Base-by-base conservation (phyloP, 2,329 filamentous ascomycete genomes). In the Fonsecaea monophora region DNA sequence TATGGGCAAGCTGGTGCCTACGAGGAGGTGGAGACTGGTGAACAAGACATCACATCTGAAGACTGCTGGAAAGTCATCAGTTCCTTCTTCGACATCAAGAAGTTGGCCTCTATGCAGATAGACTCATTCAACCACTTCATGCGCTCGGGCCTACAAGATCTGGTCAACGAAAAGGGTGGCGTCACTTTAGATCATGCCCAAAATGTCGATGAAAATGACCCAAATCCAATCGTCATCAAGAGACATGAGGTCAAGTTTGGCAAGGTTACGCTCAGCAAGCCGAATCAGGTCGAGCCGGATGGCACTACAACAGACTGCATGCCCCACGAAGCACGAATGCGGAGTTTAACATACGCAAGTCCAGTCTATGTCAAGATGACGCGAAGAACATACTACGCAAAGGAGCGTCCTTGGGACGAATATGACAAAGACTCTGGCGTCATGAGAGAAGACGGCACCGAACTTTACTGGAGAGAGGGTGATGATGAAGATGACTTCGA, bases 81-180 rank as follows among this genome's bases (percentile, higher is more conserved):
- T 64, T 91, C 95, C 9, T 98, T 97, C 84, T 99, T 99, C 82
- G 92, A 97, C 74, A 87, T 89, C 70, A 99, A 98, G 81, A 94
- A 95, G 75, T 86, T 99, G 37, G 95, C 97, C 25, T 97, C 95
- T 15, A 94, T 99, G 81, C 95, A 99, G 83, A 89, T 98, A 70
- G 94, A 98, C 78, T 99, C 96, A 0, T 99, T 97, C 81, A 93
- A 99, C 81, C 94, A 98, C 77, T 99, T 99, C 76, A 94, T 95
- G 65, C 89, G 90, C 67, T 93, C 92, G 25, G 97, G 94, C 0
- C 94, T 99, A 80, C 94, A 98, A 76, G 92, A 97, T 74, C 88
- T 99, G 67, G 91, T 99, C 67, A 90, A 93, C 75, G 95, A 98
- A 79, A 94, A 97, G 77, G 92, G 92, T 48, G 88, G 90, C 72